Conservation (phyloP, 306 rosid genomes). For the Dalbergia cochinchinensis region DNA sequence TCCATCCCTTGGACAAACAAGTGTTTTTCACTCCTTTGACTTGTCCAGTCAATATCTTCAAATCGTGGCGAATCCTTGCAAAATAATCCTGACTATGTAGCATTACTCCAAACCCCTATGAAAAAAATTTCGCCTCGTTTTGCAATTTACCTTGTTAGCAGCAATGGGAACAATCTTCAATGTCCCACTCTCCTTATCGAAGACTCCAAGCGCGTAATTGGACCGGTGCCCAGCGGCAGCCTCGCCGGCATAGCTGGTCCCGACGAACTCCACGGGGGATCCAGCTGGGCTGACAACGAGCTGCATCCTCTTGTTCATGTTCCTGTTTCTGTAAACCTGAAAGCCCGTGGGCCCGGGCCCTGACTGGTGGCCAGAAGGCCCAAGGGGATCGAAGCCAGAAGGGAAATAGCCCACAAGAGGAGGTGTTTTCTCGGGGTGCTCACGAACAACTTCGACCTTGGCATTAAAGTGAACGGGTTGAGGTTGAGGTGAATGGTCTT, state of each 20-base stretch:
- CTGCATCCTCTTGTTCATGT: slow-evolving; percentile 66
- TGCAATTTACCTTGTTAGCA: slow-evolving; percentile 67
- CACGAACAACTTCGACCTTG: slow-evolving; percentile 58
- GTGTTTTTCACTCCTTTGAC: no score
- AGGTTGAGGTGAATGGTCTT: background rate
- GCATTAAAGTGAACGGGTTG: slow-evolving; percentile 40
- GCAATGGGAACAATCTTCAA: slow-evolving; percentile 75
- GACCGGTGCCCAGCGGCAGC: slow-evolving; percentile 71
- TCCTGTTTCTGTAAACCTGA: slow-evolving; percentile 59
- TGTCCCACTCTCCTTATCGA: slow-evolving; percentile 72
- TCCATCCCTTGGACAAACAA: no score
- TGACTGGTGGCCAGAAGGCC: background rate
- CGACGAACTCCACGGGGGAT: slow-evolving; percentile 78
- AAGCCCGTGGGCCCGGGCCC: slow-evolving; percentile 44
- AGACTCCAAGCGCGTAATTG: slow-evolving; percentile 73
- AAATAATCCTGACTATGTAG: no score
- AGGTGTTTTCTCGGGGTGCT: slow-evolving; percentile 54
- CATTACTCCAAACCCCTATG: no score
- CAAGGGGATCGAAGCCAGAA: slow-evolving; percentile 72
- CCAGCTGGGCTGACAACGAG: slow-evolving; percentile 72
- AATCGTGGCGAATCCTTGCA: no score
- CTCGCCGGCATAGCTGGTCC: slow-evolving; percentile 77
- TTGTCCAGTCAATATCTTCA: no score
- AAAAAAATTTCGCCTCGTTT: background rate
- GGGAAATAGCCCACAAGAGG: slow-evolving; percentile 87